phyloP scores from a whole-genome alignment of 139 green algal species.

The Marvania coccoides region DNA sequence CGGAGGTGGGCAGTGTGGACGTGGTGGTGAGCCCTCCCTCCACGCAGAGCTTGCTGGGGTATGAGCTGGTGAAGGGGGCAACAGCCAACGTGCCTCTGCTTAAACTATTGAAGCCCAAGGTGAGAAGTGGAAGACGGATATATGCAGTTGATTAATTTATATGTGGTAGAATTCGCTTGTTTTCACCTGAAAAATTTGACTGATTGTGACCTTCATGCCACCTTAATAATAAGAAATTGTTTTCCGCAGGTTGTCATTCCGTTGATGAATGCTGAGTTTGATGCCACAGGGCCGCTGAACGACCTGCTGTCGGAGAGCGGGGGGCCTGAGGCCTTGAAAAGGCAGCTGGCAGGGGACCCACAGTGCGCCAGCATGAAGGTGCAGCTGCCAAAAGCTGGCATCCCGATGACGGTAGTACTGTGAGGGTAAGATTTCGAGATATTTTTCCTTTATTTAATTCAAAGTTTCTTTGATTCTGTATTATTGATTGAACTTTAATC shows the following conservation, averaged over 20 bases:
- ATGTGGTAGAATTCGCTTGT: neutral
- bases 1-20: slow-evolving; percentile 33
- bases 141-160: neutral
- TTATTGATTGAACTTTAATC: neutral
- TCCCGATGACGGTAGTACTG: slow-evolving; percentile 8
- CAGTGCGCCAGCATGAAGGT: neutral
- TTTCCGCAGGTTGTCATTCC: slow-evolving; percentile 41
- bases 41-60: slow-evolving; percentile 34
- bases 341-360: neutral
- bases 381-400: neutral
- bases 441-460: too few relatives aligned
- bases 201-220: too few relatives aligned
- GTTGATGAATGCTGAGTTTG: slow-evolving; percentile 57
- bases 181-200: too few relatives aligned
- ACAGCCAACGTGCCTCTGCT: slow-evolving; percentile 46
- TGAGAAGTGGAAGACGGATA: neutral
- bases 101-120: slow-evolving; percentile 30
- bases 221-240: too few relatives aligned
- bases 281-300: slow-evolving; percentile 23
- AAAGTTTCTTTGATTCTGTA: too few relatives aligned
- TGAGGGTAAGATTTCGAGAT: too few relatives aligned
- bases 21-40: slow-evolving; percentile 51
- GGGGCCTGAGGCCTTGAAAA: neutral
- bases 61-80: slow-evolving; percentile 51
- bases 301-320: slow-evolving; percentile 12